Conservation (phyloP, 2,329 filamentous ascomycete species). For the Ceratocystis eucalypticola region DNA sequence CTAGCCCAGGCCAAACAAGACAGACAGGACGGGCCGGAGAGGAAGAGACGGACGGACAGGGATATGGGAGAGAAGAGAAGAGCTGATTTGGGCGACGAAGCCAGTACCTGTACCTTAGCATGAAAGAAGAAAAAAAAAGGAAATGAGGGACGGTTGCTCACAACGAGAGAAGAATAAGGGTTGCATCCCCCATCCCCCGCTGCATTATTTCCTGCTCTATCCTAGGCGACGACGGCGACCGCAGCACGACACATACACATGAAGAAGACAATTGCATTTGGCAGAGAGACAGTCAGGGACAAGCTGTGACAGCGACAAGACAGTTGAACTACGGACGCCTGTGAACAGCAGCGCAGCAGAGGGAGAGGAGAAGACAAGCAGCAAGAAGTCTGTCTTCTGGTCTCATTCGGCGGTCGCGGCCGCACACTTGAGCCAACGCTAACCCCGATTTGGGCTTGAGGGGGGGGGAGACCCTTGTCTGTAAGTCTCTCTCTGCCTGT, state of each 20-base stretch:
- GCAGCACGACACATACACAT: too few species aligned
- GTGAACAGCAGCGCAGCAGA: background rate
- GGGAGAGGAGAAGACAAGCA: background rate
- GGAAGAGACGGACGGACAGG: background rate
- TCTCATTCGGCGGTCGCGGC: constrained; percentile 12
- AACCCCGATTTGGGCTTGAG: constrained; percentile 3
- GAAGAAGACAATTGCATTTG: too few species aligned
- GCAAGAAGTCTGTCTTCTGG: background rate
- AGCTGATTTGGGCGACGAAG: background rate
- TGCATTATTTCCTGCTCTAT: too few species aligned
- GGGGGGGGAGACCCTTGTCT: background rate
- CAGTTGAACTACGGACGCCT: too few species aligned
- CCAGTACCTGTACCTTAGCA: background rate
- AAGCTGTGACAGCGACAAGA: too few species aligned
- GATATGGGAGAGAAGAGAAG: background rate
- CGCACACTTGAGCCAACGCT: constrained; percentile 13
- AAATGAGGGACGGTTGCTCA: background rate
- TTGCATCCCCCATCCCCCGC: too few species aligned
- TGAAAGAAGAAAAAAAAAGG: background rate
- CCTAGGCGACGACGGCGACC: too few species aligned
- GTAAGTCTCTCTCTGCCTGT: background rate
- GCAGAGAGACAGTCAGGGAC: too few species aligned
- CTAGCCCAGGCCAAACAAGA: background rate
- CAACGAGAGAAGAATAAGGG: background rate
- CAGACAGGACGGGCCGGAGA: constrained; percentile 4